Evolutionary conservation across 495 filamentous ascomycete species (phyloP).

Genomic region (Friedmanniomyces endolithicus): DNA sequence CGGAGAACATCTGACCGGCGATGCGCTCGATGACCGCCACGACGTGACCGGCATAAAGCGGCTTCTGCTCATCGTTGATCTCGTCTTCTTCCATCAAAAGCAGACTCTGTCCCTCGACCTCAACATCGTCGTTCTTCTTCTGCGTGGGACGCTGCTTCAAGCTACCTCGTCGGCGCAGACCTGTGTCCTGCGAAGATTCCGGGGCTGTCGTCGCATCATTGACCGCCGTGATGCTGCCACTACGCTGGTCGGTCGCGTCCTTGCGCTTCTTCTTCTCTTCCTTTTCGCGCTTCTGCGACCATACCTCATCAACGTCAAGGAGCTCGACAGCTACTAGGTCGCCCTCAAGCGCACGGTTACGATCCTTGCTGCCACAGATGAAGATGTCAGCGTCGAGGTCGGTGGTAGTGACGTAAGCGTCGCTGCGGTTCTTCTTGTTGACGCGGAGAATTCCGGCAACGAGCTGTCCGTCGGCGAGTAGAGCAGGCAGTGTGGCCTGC

Average conservation of each 20-base stretch:
- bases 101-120: slow-evolving; percentile 95
- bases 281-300: slow-evolving; percentile 96
- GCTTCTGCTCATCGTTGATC: slow-evolving; percentile 96
- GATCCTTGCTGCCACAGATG: slow-evolving; percentile 97
- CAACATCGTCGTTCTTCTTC: slow-evolving; percentile 99
- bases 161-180: slow-evolving; percentile 83
- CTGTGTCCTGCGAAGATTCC: slow-evolving; percentile 57
- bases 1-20: slow-evolving; percentile 97
- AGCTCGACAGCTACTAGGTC: slow-evolving; percentile 94
- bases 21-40: slow-evolving; percentile 96
- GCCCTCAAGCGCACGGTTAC: slow-evolving; percentile 89
- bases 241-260: slow-evolving; percentile 86
- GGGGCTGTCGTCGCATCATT: slow-evolving; percentile 53
- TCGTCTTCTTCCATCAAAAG: slow-evolving; percentile 96
- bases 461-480: slow-evolving; percentile 83
- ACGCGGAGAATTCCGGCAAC: slow-evolving; percentile 94
- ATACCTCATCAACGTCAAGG: slow-evolving; percentile 95
- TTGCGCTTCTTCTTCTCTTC: slow-evolving; percentile 99
- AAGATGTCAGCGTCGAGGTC: slow-evolving; percentile 98
- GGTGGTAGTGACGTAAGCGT: slow-evolving; percentile 89
- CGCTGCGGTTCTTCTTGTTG: slow-evolving; percentile 98
- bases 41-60: slow-evolving; percentile 89
- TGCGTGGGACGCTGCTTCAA: slow-evolving; percentile 92
- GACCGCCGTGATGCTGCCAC: slow-evolving; percentile 53
- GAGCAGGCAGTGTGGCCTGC: slow-evolving; percentile 82